These are phyloP conservation scores for Dryadomyces sulphureus DNA, from an alignment of 2,329 filamentous ascomycete species.

Conservation along the genomic window DNA sequence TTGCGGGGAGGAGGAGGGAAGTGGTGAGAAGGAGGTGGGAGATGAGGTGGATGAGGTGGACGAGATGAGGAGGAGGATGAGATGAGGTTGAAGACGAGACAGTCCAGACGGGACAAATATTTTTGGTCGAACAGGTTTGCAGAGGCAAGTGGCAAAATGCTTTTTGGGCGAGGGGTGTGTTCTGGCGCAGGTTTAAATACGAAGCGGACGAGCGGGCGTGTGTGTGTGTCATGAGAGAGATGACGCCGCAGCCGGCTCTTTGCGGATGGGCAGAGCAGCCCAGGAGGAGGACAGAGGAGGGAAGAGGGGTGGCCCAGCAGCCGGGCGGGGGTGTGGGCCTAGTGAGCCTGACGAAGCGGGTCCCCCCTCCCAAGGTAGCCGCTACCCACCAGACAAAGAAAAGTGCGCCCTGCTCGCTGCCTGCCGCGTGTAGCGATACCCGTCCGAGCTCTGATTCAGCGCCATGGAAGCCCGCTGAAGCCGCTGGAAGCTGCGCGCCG, in stretches of 20 bases:
- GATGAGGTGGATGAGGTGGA: not conserved
- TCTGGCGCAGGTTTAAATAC: not conserved
- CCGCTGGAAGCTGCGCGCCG: not conserved
- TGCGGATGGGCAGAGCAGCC: too few species aligned
- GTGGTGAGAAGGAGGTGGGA: not conserved
- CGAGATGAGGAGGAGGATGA: not conserved
- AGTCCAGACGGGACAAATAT: not conserved
- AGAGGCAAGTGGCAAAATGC: conserved; percentile 1
- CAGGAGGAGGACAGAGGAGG: not conserved
- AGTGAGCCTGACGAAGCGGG: not conserved
- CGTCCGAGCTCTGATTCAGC: not conserved
- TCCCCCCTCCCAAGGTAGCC: not conserved
- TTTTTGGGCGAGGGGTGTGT: not conserved
- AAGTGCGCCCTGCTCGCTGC: not conserved
- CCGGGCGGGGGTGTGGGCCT: not conserved
- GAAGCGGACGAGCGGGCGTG: too few species aligned
- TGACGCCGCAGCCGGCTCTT: not conserved
- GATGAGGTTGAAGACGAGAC: not conserved
- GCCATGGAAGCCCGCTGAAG: not conserved
- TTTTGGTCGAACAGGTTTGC: not conserved
- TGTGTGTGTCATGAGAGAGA: not conserved
- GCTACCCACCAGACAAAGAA: not conserved
- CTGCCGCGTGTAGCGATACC: not conserved
- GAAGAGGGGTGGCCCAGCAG: not conserved
- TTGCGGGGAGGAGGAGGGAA: conserved; percentile 2